These are phyloP conservation scores for Metarhizium rileyi DNA, from an alignment of 2,329 filamentous ascomycete genomes.

Conservation along the genomic window DNA sequence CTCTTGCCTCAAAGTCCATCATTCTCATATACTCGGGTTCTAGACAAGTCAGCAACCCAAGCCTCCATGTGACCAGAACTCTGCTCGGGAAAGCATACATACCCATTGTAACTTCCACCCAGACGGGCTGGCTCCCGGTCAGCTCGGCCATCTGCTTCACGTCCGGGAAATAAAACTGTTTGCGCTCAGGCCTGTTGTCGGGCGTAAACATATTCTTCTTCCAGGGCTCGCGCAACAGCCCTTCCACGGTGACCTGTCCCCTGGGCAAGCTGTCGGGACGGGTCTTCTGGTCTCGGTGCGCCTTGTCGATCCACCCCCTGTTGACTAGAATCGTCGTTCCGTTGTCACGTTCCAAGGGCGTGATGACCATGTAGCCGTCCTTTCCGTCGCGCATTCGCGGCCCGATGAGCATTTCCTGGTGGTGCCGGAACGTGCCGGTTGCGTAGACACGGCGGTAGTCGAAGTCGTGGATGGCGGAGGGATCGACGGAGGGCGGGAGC, in stretches of 20 bases:
- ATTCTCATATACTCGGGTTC: slow-evolving; percentile 69
- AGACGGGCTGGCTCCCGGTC: slow-evolving; percentile 77
- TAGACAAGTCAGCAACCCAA: slow-evolving; percentile 23
- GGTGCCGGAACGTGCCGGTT: slow-evolving; percentile 66
- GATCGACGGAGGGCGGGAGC: slow-evolving; percentile 73
- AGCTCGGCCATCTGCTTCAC: slow-evolving; percentile 81
- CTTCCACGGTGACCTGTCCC: slow-evolving; percentile 70
- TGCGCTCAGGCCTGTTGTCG: slow-evolving; percentile 70
- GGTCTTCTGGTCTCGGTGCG: slow-evolving; percentile 55
- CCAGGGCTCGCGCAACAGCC: slow-evolving; percentile 78
- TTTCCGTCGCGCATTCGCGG: slow-evolving; percentile 82
- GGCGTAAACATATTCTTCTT: slow-evolving; percentile 99
- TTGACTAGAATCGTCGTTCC: slow-evolving; percentile 74
- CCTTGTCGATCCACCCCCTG: slow-evolving; percentile 84
- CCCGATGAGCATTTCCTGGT: slow-evolving; percentile 93
- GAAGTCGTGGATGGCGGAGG: slow-evolving; percentile 73
- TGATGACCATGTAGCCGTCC: slow-evolving; percentile 85
- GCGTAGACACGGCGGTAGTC: slow-evolving; percentile 81
- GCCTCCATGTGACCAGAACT: not conserved
- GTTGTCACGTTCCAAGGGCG: slow-evolving; percentile 67
- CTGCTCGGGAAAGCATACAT: slow-evolving; percentile 19
- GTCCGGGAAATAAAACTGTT: slow-evolving; percentile 92
- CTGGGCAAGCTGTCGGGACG: slow-evolving; percentile 55
- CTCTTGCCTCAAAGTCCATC: slow-evolving; percentile 66
- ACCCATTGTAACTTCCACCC: slow-evolving; percentile 96